These are phyloP conservation scores for Agarophyton chilense DNA, from an alignment of 23 red algal species.

Conservation along the genomic window DNA sequence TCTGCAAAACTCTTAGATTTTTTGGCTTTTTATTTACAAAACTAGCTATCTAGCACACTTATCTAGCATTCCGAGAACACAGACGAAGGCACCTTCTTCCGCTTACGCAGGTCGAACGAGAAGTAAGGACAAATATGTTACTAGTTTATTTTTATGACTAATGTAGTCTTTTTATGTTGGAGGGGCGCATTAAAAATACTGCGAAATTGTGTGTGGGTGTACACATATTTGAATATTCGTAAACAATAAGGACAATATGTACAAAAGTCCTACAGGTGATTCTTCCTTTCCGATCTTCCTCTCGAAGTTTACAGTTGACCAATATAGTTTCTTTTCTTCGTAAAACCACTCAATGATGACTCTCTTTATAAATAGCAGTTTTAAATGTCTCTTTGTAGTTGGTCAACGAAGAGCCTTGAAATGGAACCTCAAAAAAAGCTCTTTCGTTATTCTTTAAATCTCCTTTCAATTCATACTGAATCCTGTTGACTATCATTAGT, in stretches of 20 bases:
- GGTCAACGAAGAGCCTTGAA: background rate
- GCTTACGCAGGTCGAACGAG: too few species aligned
- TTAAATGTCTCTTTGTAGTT: background rate
- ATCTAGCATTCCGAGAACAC: too few species aligned
- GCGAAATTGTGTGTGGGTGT: background rate
- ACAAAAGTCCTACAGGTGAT: background rate
- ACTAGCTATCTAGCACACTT: too few species aligned
- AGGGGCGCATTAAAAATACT: background rate
- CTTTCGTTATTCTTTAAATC: background rate
- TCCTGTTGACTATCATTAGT: background rate
- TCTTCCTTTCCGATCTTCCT: background rate
- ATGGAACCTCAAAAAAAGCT: background rate
- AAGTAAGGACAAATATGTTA: too few species aligned
- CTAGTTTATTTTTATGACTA: too few species aligned
- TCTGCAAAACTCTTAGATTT: too few species aligned
- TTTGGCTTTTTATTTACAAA: too few species aligned
- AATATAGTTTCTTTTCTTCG: slow-evolving; percentile 18
- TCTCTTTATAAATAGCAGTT: background rate
- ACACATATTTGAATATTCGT: slow-evolving; percentile 9
- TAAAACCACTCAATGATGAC: background rate
- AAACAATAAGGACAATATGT: background rate
- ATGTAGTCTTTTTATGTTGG: background rate
- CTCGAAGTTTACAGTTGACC: background rate
- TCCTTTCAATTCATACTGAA: background rate
- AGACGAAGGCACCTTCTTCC: too few species aligned